These are phyloP conservation scores for Trichophyton mentagrophytes DNA, from an alignment of 2,329 filamentous ascomycete genomes.

Conservation along the genomic window DNA sequence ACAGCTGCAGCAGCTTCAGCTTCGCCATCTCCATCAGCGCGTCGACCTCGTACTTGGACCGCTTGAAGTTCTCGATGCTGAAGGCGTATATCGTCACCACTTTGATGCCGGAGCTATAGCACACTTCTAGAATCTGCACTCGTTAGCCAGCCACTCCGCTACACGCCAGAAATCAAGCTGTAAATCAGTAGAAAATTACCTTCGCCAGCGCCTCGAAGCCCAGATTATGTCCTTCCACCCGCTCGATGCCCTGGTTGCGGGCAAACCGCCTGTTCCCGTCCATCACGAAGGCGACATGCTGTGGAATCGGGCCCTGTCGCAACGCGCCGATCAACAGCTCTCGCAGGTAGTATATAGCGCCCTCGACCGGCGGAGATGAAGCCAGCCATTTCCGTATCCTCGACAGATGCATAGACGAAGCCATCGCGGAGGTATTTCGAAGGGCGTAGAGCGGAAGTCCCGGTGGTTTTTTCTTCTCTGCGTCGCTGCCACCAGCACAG, in stretches of 20 bases:
- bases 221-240: conserved; percentile 86
- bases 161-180: too few species aligned
- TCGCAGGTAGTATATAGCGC: conserved; percentile 63
- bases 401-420: conserved; percentile 46
- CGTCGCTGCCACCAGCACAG: too few species aligned
- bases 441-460: too few species aligned
- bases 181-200: conserved; percentile 34
- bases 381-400: conserved; percentile 62
- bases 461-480: too few species aligned
- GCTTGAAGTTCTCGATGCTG: conserved; percentile 97
- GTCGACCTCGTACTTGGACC: conserved; percentile 91
- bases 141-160: too few species aligned
- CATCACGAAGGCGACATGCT: conserved; percentile 99
- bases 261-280: conserved; percentile 94
- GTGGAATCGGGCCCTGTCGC: conserved; percentile 79
- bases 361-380: conserved; percentile 83
- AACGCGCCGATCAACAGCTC: conserved; percentile 80
- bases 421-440: conserved; percentile 17
- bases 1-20: conserved; percentile 80
- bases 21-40: conserved; percentile 97
- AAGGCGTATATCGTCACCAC: conserved; percentile 97
- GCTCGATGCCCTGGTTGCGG: conserved; percentile 80
- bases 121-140: conserved; percentile 75
- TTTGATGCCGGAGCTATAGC: conserved; percentile 94
- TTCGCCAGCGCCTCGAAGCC: conserved; percentile 90